Base-by-base conservation (phyloP, 2,329 filamentous ascomycete genomes). In the Neopestalotiopsis sp. region DNA sequence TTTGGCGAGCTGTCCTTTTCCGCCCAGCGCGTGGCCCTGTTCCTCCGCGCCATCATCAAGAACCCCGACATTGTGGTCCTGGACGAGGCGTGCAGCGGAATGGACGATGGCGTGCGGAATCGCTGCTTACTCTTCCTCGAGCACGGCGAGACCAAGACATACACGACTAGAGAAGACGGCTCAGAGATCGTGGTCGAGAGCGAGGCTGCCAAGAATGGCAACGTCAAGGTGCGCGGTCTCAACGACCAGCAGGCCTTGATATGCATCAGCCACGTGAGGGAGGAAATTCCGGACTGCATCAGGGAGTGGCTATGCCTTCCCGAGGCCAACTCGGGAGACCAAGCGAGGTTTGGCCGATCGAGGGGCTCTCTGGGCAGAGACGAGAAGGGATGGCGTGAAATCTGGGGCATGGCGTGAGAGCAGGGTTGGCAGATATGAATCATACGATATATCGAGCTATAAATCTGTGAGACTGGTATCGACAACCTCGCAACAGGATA, bases 201-300 rank as follows among this genome's bases (percentile, higher is more conserved):
- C 69, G 80, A 86, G 1, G 78, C 79, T 0, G 79, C 82, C 7
- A 82, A 80, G 67, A 73, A 80, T 0, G 87, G 83, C 0, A 76
- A 78, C 1, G 83, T 89, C 1, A 84, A 80, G 28, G 81, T 95
- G 4, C 76, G 76, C 1, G 94, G 94, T 0, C 80, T 98, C 68
- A 85, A 86, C 1, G 83, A 89, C 0, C 80, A 89, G 28, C 95
- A 98, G 81, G 94, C 94, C 0, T 82, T 99, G 67, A 87, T 98
- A n/a, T 94, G 95, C 72, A 95, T 98, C 70, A 96, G 94, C 70
- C 96, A 99, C 81, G 87, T 95, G 70, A 91, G 90, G 71, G 94
- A 97, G 75, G 96, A 99, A 80, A 92, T 98, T 10, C 96, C 96
- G 0, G 90, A 91, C 64, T 91, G 91, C 73, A 88, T 98, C 30